Percentiles rank a stretch among this genome's conserved stretches.
These are phyloP conservation scores for Anthostomella pinea DNA, from an alignment of 2,329 filamentous ascomycete species.

Conservation along the genomic window DNA sequence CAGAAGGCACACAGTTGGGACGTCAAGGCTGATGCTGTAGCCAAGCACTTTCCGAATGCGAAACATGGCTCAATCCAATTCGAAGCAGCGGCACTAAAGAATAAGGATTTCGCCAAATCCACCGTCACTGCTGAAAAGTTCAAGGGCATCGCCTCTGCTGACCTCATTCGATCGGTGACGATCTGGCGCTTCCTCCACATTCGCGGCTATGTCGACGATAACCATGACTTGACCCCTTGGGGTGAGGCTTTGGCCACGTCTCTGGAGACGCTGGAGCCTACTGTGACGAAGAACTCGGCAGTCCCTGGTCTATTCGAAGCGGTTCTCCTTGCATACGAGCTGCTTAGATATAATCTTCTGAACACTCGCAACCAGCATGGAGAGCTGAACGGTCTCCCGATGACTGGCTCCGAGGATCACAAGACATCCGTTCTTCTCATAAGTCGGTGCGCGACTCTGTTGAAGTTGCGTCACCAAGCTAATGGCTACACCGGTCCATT, in stretches of 20 bases:
- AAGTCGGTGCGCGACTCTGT: slow-evolving; percentile 79
- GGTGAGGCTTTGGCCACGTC: slow-evolving; percentile 74
- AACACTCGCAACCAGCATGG: slow-evolving; percentile 62
- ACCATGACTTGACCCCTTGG: slow-evolving; percentile 80
- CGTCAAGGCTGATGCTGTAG: slow-evolving; percentile 59
- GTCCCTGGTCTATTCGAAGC: slow-evolving; percentile 66
- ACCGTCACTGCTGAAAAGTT: slow-evolving; percentile 60
- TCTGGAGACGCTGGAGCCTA: slow-evolving; percentile 59
- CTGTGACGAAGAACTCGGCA: slow-evolving; percentile 42
- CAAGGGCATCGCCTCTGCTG: slow-evolving; percentile 60
- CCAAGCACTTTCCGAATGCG: slow-evolving; percentile 44
- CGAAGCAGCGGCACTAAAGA: slow-evolving; percentile 65
- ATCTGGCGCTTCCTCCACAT: slow-evolving; percentile 89
- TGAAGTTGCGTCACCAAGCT: slow-evolving; percentile 75
- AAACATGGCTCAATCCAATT: slow-evolving; percentile 50
- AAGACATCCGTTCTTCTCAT: slow-evolving; percentile 77
- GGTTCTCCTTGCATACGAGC: slow-evolving; percentile 78
- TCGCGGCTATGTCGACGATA: slow-evolving; percentile 76
- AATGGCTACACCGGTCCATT: slow-evolving; percentile 94
- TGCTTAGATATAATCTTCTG: slow-evolving; percentile 75
- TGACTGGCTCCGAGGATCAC: slow-evolving; percentile 65
- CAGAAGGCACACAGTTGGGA: slow-evolving; percentile 63
- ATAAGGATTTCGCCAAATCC: slow-evolving; percentile 65
- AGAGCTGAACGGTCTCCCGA: slow-evolving; percentile 53
- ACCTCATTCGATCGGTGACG: slow-evolving; percentile 69